Base-by-base conservation (phyloP, 2,329 filamentous ascomycete species). In the Fusarium coicis region DNA sequence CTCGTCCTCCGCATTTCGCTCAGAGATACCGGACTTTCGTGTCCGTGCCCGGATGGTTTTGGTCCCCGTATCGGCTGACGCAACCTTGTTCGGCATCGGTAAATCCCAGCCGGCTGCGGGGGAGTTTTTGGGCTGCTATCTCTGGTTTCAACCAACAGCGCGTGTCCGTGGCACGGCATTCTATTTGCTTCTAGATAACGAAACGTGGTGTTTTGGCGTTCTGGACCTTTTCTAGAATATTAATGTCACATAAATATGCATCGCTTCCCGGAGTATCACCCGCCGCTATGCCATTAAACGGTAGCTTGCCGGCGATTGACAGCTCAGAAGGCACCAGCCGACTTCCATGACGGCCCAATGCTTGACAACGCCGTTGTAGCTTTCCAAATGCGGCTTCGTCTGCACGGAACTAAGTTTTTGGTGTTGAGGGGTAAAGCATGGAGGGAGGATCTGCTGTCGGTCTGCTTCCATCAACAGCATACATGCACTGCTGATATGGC, bases 71-170 rank as follows among this genome's bases (percentile, higher is more conserved):
- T 63, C 58, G 65, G 42, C 23, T 69, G 66, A 69, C 66, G 66
- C 65, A 68, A 69, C 66, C 50, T 69, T 36, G 58, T 65, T 69
- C 66, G 66, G 66, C 58, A 39, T 65, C 66, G 65, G 65, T 69
- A 46, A 58, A 69, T 58, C 46, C 8, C 52, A 43, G 65, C 65
- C 66, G 66, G 36, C 40, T 70, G 52, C 58, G 65, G 66, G 52
- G 32, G 50, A n/a, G n/a, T 40, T 66, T 36, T n/a, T 46, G 26
- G 5, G 32, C 47, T 50, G 15, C 40, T 61, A 67, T 67, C 64
- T 67, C 14, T 53, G 46, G 12, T 21, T 9, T 30, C 63, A 60
- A 37, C 66, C 49, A 47, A 28, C 43, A 36, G 18, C 43, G 26
- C 21, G 26, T 19, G 12, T 43, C 16, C 10, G 2, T 57, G 37